Evolutionary conservation across 2,329 filamentous ascomycete species (phyloP), one percentile per base, ranked within the genome.

Genomic region (Trichoderma sp.): DNA sequence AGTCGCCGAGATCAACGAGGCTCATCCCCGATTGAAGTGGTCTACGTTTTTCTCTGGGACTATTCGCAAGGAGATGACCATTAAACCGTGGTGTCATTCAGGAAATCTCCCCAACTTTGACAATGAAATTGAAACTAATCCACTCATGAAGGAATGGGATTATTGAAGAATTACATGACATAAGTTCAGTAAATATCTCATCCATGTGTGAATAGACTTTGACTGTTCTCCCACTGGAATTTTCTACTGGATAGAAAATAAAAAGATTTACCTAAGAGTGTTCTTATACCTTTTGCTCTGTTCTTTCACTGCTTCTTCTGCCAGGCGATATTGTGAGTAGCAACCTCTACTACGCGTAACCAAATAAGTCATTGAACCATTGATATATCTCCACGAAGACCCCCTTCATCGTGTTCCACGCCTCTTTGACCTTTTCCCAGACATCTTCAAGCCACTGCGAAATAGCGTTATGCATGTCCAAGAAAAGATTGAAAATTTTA

Each of bases 51-150:
- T 53, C 21, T 53, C 47, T 14, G 21, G 11, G 0, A 24, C n/a
- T 3, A 53, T 94, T 64, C 79, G 84, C 7, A 83, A 87, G 77
- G 91, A 94, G 82, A 87, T 86, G 72, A 74, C 75, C 0, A 72
- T 88, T 53, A 94, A 94, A 83, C 91, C 91, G 0, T 94, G 91
- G 91, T 87, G 87, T 11, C 91, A 93, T 80, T 89, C 88, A 2
- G 92, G 90, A 3, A 83, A 86, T 58, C 83, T 91, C 70, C 86
- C 83, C 63, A 85, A 84, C 0, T 91, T 92, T 77, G 85, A 85
- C 0, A 81, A 85, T 56, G 63, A 47, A 28, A 65, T 65, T 65
- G 32, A 62, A 36, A 8, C 58, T 9, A 62, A 62, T 21, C 9
- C 12, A 3, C 21, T 53, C 21, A 53, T 53, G 21, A 53, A 53